Evolutionary conservation across 1,284 basidiomycete genomes (phyloP).

Genomic region (Malassezia sp.): DNA sequence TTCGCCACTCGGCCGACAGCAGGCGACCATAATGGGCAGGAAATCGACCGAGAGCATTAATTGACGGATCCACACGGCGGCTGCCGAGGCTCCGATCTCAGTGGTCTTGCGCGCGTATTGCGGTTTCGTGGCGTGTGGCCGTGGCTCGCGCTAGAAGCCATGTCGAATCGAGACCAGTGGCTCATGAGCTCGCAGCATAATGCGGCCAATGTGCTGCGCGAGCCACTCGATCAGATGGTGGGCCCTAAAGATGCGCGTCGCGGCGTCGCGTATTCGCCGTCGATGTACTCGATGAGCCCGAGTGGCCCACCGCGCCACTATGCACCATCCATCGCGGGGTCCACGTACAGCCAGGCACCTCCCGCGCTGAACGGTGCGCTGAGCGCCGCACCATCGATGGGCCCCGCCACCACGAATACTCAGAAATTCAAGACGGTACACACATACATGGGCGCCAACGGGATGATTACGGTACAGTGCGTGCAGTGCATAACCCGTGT

Average conservation of each 20-base stretch:
- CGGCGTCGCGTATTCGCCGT: conserved; percentile 2
- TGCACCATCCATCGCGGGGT: too few relatives aligned
- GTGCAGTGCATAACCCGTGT: neutral
- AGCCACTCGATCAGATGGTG: neutral
- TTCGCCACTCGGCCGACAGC: neutral
- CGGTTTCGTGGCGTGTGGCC: neutral
- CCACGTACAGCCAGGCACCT: neutral
- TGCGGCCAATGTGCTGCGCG: neutral
- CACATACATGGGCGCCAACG: conserved; percentile 10
- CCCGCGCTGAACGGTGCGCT: too few relatives aligned
- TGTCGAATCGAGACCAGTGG: conserved; percentile 5
- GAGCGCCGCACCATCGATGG: too few relatives aligned
- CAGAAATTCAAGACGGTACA: conserved; percentile 9
- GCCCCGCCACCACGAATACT: neutral
- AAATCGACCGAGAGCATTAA: too few relatives aligned
- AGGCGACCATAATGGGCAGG: too few relatives aligned
- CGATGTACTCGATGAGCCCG: conserved; percentile 1
- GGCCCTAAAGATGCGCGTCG: neutral
- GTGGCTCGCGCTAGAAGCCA: neutral
- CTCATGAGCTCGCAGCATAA: neutral
- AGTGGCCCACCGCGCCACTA: neutral
- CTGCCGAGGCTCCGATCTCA: too few relatives aligned
- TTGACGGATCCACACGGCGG: too few relatives aligned
- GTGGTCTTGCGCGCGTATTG: too few relatives aligned
- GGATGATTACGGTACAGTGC: conserved; percentile 11